These are phyloP conservation scores for Ascochyta koolunga DNA, from an alignment of 2,329 filamentous ascomycete species.

Conservation along the genomic window DNA sequence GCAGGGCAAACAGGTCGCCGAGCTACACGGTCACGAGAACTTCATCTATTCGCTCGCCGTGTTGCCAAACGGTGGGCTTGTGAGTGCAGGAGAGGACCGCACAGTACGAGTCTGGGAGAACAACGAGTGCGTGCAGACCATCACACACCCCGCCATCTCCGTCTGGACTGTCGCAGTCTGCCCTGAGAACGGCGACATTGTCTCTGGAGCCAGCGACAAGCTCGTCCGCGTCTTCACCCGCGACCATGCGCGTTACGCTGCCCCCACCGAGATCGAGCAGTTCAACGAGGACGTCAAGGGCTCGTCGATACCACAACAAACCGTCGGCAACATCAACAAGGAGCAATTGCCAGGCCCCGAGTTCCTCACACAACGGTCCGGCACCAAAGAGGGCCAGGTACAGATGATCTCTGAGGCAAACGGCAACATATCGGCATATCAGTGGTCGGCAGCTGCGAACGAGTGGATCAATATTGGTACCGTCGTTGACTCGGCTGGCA, in stretches of 20 bases:
- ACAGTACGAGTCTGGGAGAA: conserved; percentile 89
- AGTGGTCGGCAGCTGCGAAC: conserved; percentile 72
- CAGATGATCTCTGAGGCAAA: conserved; percentile 86
- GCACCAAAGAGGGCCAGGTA: conserved; percentile 95
- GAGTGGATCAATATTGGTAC: conserved; percentile 92
- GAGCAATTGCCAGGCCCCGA: conserved; percentile 88
- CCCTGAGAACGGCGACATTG: conserved; percentile 83
- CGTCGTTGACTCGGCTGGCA: conserved; percentile 86
- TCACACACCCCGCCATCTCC: conserved; percentile 94
- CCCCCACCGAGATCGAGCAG: conserved; percentile 68
- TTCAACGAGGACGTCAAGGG: conserved; percentile 84
- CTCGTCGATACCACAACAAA: conserved; percentile 87
- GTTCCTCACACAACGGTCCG: conserved; percentile 79
- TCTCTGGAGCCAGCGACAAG: conserved; percentile 90
- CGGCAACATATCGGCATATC: conserved; percentile 82
- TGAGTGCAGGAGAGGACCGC: conserved; percentile 93
- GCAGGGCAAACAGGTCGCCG: conserved; percentile 74
- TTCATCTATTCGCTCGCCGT: conserved; percentile 88
- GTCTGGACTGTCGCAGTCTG: conserved; percentile 93
- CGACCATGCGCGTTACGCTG: conserved; percentile 70
- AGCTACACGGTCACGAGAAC: conserved; percentile 86
- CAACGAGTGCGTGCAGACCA: conserved; percentile 85
- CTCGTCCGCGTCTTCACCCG: conserved; percentile 84
- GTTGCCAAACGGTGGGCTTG: conserved; percentile 82
- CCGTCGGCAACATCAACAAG: conserved; percentile 79